A percentile compares a stretch with the other conserved stretches of the same genome.
Conservation (phyloP, 768 basidiomycete genomes). For the Leccinum broughii region DNA sequence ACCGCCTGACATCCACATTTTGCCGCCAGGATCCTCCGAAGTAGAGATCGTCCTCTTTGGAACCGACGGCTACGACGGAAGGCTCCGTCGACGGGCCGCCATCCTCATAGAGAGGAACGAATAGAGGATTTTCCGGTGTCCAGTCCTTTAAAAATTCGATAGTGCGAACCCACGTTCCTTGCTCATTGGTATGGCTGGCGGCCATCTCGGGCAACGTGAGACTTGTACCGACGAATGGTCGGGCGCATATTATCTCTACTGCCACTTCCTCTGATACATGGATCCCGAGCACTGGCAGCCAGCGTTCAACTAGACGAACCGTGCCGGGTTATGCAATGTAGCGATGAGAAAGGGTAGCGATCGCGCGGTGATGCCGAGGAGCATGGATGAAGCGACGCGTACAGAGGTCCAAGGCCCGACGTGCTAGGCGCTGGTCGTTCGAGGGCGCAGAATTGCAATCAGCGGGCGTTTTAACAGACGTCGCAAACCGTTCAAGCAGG, state of each 20-base stretch:
- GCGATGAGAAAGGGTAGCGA: conserved; percentile 77
- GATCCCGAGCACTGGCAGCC: conserved; percentile 69
- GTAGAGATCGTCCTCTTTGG: conserved; percentile 64
- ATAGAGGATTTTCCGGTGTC: conserved; percentile 76
- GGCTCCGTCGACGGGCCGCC: conserved; percentile 8
- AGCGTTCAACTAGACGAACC: conserved; percentile 86
- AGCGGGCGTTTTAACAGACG: conserved; percentile 37
- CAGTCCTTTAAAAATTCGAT: conserved; percentile 76
- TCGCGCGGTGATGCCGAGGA: conserved; percentile 83
- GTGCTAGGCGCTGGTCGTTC: conserved; percentile 54
- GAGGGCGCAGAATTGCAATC: conserved; percentile 10
- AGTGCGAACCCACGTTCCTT: conserved; percentile 80
- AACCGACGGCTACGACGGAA: conserved; percentile 29
- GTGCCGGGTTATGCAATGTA: conserved; percentile 81
- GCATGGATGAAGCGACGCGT: conserved; percentile 72
- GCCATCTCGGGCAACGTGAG: conserved; percentile 35
- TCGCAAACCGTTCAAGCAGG: conserved; percentile 69
- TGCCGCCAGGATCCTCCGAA: conserved; percentile 70
- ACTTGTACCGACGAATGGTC: conserved; percentile 61
- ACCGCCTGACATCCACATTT: conserved; percentile 70
- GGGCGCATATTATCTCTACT: conserved; percentile 83
- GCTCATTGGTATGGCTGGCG: conserved; percentile 58
- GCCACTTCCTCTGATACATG: conserved; percentile 72
- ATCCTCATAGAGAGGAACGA: conserved; percentile 67
- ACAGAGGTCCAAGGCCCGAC: conserved; percentile 60